phyloP scores from a whole-genome alignment of 768 basidiomycete species.

The Boletales sp. region DNA sequence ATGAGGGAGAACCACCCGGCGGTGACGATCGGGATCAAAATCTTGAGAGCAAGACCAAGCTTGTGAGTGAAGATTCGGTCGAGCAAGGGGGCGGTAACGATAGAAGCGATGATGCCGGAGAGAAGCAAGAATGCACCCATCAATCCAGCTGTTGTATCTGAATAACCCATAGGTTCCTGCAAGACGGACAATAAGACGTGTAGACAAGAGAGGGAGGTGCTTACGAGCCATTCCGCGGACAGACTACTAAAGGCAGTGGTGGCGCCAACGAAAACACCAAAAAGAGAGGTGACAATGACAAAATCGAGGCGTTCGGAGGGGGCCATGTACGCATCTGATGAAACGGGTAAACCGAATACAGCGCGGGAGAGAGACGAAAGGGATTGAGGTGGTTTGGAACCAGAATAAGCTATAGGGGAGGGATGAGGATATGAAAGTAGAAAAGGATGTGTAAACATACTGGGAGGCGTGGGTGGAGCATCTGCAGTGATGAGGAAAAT shows the following conservation, averaged over 20 bases:
- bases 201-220: conserved; percentile 14
- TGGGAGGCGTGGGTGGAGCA: conserved; percentile 75
- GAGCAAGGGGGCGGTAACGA: conserved; percentile 68
- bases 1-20: conserved; percentile 69
- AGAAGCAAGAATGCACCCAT: conserved; percentile 68
- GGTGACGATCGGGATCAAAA: conserved; percentile 59
- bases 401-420: conserved; percentile 55
- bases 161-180: conserved; percentile 73
- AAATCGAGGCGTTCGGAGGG: conserved; percentile 70
- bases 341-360: conserved; percentile 42
- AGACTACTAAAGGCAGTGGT: conserved; percentile 63
- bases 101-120: conserved; percentile 66
- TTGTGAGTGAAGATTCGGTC: conserved; percentile 80
- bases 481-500: conserved; percentile 51
- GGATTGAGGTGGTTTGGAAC: conserved; percentile 54
- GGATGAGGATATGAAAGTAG: not conserved
- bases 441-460: conserved; percentile 36
- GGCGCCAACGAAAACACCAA: conserved; percentile 65
- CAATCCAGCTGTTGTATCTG: conserved; percentile 59
- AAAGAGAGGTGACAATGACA: conserved; percentile 50
- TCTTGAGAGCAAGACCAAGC: conserved; percentile 56
- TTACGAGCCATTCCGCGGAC: conserved; percentile 64
- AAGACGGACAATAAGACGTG: not conserved
- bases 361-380: conserved; percentile 53
- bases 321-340: conserved; percentile 54